These are phyloP conservation scores for Volvox carteri DNA, from an alignment of 163 green algal species.

Conservation along the genomic window DNA sequence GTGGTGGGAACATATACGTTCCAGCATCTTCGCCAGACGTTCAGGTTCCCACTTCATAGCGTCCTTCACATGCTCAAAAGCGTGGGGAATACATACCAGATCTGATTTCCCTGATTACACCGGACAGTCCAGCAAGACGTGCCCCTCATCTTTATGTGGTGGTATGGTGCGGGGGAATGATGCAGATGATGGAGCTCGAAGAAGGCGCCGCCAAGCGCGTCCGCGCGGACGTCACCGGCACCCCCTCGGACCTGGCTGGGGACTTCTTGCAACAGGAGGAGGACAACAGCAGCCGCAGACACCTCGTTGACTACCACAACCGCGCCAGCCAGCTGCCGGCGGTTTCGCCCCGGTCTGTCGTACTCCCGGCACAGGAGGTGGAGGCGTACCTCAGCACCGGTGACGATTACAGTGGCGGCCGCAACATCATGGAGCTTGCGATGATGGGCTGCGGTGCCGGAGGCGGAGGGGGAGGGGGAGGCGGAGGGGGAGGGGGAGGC, in stretches of 20 bases:
- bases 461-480: not conserved
- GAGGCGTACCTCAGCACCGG: not conserved
- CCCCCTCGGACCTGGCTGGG: not conserved
- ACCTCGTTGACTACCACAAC: no score
- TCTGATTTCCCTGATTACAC: no score
- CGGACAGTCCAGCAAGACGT: no score
- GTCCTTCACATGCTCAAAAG: no score
- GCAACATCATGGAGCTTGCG: no score
- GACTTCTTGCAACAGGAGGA: not conserved
- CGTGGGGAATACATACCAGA: no score
- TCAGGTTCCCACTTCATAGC: no score
- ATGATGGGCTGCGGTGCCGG: not conserved
- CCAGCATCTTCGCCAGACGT: no score
- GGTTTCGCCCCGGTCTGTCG: not conserved
- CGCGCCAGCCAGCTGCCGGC: not conserved
- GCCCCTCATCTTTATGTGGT: no score
- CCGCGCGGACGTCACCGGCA: not conserved
- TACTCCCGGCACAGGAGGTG: not conserved
- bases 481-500: not conserved
- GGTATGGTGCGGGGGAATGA: no score
- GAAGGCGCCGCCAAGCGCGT: conserved; percentile 11
- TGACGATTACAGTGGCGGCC: no score
- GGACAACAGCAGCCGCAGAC: not conserved
- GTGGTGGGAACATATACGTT: no score
- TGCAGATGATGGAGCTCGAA: conserved; percentile 33